Evolutionary conservation across 2,329 filamentous ascomycete genomes (phyloP).

Genomic region (Mycogone perniciosa): DNA sequence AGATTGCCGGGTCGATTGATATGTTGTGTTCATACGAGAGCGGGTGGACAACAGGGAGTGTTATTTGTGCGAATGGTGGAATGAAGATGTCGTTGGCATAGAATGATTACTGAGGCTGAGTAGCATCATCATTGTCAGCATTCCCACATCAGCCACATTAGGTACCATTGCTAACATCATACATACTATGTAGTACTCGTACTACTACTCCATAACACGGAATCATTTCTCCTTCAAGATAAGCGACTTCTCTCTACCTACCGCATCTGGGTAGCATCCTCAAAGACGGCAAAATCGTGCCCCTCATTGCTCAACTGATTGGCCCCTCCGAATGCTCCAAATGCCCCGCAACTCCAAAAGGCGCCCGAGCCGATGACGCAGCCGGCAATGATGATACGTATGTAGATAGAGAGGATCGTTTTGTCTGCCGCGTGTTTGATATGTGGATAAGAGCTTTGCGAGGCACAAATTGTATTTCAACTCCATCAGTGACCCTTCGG

Average conservation of each 20-base stretch:
- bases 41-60: constrained; percentile 63
- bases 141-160: neutral
- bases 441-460: too few relatives aligned
- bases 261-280: neutral
- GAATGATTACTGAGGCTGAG: neutral
- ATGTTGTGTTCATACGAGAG: constrained; percentile 63
- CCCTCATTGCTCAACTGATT: neutral
- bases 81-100: constrained; percentile 35
- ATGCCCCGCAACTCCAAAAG: neutral
- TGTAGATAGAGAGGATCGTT: too few relatives aligned
- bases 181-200: too few relatives aligned
- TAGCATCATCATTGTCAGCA: neutral
- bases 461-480: too few relatives aligned
- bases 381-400: neutral
- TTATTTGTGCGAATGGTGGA: constrained; percentile 63
- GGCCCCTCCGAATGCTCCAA: neutral
- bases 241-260: too few relatives aligned
- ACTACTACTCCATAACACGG: too few relatives aligned
- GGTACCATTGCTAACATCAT: too few relatives aligned
- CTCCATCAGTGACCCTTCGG: too few relatives aligned
- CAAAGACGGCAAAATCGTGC: neutral
- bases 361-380: neutral
- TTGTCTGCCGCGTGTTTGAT: too few relatives aligned
- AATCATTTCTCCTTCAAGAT: too few relatives aligned
- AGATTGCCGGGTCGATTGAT: constrained; percentile 63